phyloP scores from a whole-genome alignment of 2,329 filamentous ascomycete genomes.

The Trichothecium roseum region DNA sequence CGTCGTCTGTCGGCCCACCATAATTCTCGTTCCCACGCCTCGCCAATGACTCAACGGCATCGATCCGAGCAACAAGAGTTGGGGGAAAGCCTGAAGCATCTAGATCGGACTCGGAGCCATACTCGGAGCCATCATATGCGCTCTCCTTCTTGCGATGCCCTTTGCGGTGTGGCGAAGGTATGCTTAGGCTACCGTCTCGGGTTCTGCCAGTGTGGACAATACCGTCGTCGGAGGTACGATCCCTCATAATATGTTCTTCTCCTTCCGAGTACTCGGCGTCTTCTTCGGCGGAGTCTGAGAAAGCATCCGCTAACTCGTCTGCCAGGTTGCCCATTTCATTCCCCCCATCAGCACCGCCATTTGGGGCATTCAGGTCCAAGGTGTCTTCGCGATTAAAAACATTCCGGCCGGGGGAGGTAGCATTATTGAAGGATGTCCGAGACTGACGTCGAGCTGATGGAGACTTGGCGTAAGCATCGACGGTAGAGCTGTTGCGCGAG shows the following conservation, averaged over 20 bases:
- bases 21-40: constrained; percentile 56
- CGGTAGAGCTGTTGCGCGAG: constrained; percentile 45
- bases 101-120: constrained; percentile 61
- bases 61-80: constrained; percentile 58
- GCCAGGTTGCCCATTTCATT: constrained; percentile 67
- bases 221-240: constrained; percentile 2
- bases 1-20: constrained; percentile 52
- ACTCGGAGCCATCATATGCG: constrained; percentile 64
- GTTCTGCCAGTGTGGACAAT: constrained; percentile 12
- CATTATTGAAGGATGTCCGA: constrained; percentile 40
- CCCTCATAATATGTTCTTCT: neutral
- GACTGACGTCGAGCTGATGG: constrained; percentile 37
- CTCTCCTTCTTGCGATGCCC: constrained; percentile 42
- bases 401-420: constrained; percentile 35
- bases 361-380: constrained; percentile 35
- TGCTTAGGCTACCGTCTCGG: constrained; percentile 29
- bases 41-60: constrained; percentile 61
- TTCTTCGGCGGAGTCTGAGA: constrained; percentile 53
- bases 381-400: constrained; percentile 38
- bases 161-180: constrained; percentile 32
- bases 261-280: constrained; percentile 28
- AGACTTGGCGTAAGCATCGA: constrained; percentile 37
- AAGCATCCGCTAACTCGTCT: constrained; percentile 68
- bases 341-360: constrained; percentile 26
- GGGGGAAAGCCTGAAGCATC: constrained; percentile 58